Evolutionary conservation across 257 asterid species (phyloP).

Genomic region (Solanum arcanum): DNA sequence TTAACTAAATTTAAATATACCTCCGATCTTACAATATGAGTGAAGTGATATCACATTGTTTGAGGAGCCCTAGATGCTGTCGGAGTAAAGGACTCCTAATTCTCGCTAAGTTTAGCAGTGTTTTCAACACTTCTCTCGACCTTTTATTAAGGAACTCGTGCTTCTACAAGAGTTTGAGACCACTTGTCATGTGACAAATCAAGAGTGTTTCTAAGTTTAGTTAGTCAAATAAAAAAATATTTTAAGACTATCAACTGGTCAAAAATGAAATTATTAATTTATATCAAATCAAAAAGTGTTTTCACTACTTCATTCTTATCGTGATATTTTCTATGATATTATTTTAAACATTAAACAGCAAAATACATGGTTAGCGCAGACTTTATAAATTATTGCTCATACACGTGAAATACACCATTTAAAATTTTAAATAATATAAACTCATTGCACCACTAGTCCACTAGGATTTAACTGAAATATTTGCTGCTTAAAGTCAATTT

Average conservation of each 20-base stretch:
- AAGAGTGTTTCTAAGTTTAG: background rate
- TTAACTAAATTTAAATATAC: too few relatives aligned
- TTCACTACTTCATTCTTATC: too few relatives aligned
- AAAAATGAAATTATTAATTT: too few relatives aligned
- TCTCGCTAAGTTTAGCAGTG: too few relatives aligned
- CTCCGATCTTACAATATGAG: too few relatives aligned
- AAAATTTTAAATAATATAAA: background rate
- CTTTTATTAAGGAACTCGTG: background rate
- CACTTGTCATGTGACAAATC: background rate
- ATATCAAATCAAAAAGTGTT: rapidly evolving
- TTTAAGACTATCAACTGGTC: rapidly evolving
- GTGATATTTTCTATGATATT: too few relatives aligned
- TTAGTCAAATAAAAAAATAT: too few relatives aligned
- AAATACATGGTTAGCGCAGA: background rate
- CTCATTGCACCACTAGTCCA: background rate
- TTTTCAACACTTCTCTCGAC: too few relatives aligned
- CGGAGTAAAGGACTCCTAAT: background rate
- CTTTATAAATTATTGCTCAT: background rate
- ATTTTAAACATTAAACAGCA: background rate
- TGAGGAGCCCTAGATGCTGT: too few relatives aligned
- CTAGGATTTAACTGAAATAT: background rate
- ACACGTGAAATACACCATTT: background rate
- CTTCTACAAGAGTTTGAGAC: background rate
- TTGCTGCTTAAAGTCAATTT: background rate
- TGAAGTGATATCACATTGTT: too few relatives aligned